Evolutionary conservation across 1,284 basidiomycete species (phyloP), one percentile per base, ranked within the genome.

Genomic region (Ustilago loliicola): DNA sequence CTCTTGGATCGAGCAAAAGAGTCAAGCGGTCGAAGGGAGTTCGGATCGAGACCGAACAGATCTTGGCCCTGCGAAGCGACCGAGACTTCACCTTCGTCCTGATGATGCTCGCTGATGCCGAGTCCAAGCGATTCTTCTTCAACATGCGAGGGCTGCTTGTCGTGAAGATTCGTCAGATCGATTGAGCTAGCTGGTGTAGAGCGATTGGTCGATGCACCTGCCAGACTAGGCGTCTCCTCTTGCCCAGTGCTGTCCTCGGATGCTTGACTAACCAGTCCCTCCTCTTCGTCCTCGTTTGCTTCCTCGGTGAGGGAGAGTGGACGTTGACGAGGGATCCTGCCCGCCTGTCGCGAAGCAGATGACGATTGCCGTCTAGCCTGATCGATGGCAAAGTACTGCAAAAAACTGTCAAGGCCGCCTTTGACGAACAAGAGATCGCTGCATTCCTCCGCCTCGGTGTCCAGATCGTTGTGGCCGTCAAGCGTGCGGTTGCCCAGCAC

Each of bases 401-500:
- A 48, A 10, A 82, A 70, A 48, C 72, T 79, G 21, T 83, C 80
- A 3, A 83, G 48, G 1, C 81, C 81, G 19, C 80, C 81, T 27
- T 80, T 80, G 25, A 65, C 61, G 40, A 79, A 83, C 38, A 83
- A 63, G 2, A 83, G 69, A 58, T 82, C 80, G n/a, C 50, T 68
- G 58, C 30, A 90, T 89, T 47, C 89, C 87, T 10, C 88, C 86
- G 53, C 75, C 52, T 73, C 77, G 32, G 72, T 50, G 21, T 82
- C 77, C 42, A 79, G 60, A 25, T 79, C 80, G 30, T 69, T 23
- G 36, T 58, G 23, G 2, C 53, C 50, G 27, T 81, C 67, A 25
- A 64, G 32, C 36, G 68, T 66, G 9, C 66, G 76, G 30, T 32
- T 71, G 21, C 63, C 66, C 52, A 94, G 84, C 15, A 92, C 92